Evolutionary conservation across 371 early-diverging fungal genomes (phyloP).

Genomic region (Umbelopsis sp.): DNA sequence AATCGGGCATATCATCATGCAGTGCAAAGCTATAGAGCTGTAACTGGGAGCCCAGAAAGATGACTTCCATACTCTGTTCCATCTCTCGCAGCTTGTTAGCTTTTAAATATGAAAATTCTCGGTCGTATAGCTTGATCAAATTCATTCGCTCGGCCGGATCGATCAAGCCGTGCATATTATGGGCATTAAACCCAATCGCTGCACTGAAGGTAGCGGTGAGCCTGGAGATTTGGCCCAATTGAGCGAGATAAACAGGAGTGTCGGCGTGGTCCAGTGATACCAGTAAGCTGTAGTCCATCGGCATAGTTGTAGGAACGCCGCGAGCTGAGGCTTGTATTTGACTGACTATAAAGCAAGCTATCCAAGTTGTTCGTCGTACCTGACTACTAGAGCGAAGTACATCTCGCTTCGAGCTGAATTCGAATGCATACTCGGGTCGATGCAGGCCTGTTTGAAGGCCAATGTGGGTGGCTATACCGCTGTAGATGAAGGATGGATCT

Average conservation of each 20-base stretch:
- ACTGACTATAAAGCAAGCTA: slow-evolving; percentile 11
- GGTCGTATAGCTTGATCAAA: slow-evolving; percentile 2
- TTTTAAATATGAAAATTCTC: slow-evolving; percentile 5
- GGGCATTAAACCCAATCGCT: not conserved
- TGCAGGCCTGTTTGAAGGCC: slow-evolving; percentile 7
- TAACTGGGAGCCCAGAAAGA: slow-evolving; percentile 5
- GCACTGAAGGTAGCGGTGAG: not conserved
- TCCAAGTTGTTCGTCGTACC: slow-evolving; percentile 13
- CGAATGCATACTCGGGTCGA: slow-evolving; percentile 11
- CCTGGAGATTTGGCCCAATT: slow-evolving; percentile 5
- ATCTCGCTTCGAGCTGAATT: slow-evolving; percentile 15
- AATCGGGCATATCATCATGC: slow-evolving; percentile 1
- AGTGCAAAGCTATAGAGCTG: slow-evolving; percentile 4
- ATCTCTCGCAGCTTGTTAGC: slow-evolving; percentile 1
- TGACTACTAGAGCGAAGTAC: slow-evolving; percentile 3
- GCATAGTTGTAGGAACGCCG: not conserved
- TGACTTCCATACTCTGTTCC: not conserved
- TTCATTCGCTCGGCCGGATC: slow-evolving; percentile 1
- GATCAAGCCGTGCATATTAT: not conserved
- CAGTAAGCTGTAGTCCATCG: not conserved
- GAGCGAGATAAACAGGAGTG: slow-evolving; percentile 1
- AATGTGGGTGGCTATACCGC: slow-evolving; percentile 2
- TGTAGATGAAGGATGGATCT: not conserved
- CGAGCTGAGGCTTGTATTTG: not conserved
- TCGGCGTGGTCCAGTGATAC: not conserved